Evolutionary conservation across 495 filamentous ascomycete genomes (phyloP), one percentile per base, ranked within the genome.

Genomic region (Usnea hakonensis): DNA sequence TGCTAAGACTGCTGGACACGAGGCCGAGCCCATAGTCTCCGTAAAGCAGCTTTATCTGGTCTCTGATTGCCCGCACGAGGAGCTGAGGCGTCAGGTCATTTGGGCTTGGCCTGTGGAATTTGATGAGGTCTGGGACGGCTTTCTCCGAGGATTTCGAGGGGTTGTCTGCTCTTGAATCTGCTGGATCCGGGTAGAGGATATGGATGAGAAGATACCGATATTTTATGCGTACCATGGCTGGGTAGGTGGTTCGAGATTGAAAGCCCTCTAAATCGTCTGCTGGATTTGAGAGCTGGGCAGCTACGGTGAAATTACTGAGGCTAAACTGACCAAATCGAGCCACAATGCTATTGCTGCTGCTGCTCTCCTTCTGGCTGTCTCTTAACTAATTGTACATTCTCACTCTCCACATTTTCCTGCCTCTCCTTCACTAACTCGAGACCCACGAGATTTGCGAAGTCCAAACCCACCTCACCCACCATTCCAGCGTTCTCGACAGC

Each of bases 161-260:
- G 71, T 73, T 36, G 8, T 32, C 46, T 43, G 54, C 9, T 23
- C 55, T 33, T 61, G 70, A 73, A 60, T 75, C 75, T 44, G 72
- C 72, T 35, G 76, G 71, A 17, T 85, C 81, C 17, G 92, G 90
- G 73, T 97, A 97, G 61, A 97, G 82, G 68, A 97, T 91, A 72
- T 91, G 86, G 57, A 97, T 81, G 36, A 97, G 83, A 43, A 98
- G 85, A 71, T 98, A 98, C 62, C 94, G 88, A 73, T 94, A 84
- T 77, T 98, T 98, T 65, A 96, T 77, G 69, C 94, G 90, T 63
- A 97, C 94, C 94, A 98, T 98, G n/a, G 48, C 74, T 55, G 60
- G 28, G 5, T 33, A 50, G 26, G 43, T n/a, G 21, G 23, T 46
- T 7, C 3, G 23, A 16, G 9, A 50, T 30, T 50, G 13, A 26